Conservation (phyloP, 2,329 filamentous ascomycete genomes). For the Thermothelomyces thermophilus region DNA sequence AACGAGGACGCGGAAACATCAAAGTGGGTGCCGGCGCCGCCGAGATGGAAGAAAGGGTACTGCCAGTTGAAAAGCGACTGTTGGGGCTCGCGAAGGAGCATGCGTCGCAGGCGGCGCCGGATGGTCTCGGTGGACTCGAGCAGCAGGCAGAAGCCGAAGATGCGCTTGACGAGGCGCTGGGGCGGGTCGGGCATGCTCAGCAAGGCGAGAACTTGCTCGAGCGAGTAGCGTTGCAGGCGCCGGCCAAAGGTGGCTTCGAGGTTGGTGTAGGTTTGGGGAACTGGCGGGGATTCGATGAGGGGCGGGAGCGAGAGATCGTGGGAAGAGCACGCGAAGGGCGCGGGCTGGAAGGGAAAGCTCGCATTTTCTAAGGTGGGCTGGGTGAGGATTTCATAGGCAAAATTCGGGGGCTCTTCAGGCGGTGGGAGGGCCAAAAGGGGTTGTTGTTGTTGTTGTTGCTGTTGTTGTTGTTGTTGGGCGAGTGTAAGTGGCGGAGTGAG, state of each 20-base stretch:
- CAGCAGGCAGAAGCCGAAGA: constrained; percentile 64
- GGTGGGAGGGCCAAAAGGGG: constrained; percentile 19
- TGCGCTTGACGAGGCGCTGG: constrained; percentile 42
- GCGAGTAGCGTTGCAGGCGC: constrained; percentile 57
- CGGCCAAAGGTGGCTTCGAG: constrained; percentile 64
- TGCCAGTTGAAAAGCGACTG: constrained; percentile 51
- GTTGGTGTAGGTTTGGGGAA: constrained; percentile 51
- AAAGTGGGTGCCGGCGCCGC: constrained; percentile 56
- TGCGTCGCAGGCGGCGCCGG: constrained; percentile 32
- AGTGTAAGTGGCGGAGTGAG: constrained; percentile 2
- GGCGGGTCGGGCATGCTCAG: constrained; percentile 45
- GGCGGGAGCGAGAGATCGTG: constrained; percentile 17
- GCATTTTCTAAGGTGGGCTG: constrained; percentile 47
- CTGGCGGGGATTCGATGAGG: constrained; percentile 33
- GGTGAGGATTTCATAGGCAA: constrained; percentile 30
- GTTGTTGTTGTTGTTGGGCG: constrained; percentile 2
- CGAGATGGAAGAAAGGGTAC: constrained; percentile 58
- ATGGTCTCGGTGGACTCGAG: constrained; percentile 49
- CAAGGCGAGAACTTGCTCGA: constrained; percentile 57
- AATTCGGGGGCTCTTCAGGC: constrained; percentile 26
- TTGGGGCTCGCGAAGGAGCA: constrained; percentile 29
- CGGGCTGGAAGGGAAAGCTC: constrained; percentile 42
- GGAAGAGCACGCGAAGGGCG: constrained; percentile 2
- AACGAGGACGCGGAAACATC: neutral
- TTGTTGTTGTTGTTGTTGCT: neutral